Evolutionary conservation across 495 filamentous ascomycete species (phyloP), one percentile per base, ranked within the genome.

Genomic region (Aspergillus cristatus): DNA sequence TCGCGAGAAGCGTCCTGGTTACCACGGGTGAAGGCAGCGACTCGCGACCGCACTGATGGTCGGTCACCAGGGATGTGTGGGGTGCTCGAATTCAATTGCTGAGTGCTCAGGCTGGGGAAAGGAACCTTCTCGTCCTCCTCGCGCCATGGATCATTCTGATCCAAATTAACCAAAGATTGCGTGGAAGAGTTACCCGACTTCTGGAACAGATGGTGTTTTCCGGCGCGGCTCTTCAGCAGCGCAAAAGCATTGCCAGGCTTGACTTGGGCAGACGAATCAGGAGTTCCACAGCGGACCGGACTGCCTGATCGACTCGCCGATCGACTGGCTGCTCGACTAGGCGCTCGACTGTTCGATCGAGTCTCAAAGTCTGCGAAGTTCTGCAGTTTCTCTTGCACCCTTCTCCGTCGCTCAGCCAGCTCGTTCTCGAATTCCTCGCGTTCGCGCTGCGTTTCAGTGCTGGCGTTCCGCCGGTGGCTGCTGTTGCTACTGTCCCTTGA

Each of bases 401-500:
- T 82, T 20, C 79, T 72, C 35, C 82, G 76, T 28, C 86, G 74
- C 51, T 82, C 72, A 0, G 84, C 86, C 14, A 95, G 76, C 48
- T 91, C 85, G 39, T 71, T 79, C 14, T 78, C 78, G 47, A 95
- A 89, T 37, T 85, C 86, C 34, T 88, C 80, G 5, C 74, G 72
- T 38, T 86, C 85, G 24, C 65, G 67, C 38, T 79, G 69, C 1
- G 76, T 78, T 39, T 77, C 78, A 3, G 70, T 73, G 51, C 78
- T 79, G 31, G 52, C 71, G 20, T 63, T 69, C 37, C 75, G 70
- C 26, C 56, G 56, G 43, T 76, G 78, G 18, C 59, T 37, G 47
- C 30, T 42, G 34, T 11, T 58, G 39, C n/a, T n/a, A n/a, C n/a
- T n/a, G n/a, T n/a, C n/a, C n/a, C n/a, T n/a, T n/a, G n/a, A n/a